Evolutionary conservation across 1,139 yeast genomes (phyloP).

Genomic region (Diutina catenulata): DNA sequence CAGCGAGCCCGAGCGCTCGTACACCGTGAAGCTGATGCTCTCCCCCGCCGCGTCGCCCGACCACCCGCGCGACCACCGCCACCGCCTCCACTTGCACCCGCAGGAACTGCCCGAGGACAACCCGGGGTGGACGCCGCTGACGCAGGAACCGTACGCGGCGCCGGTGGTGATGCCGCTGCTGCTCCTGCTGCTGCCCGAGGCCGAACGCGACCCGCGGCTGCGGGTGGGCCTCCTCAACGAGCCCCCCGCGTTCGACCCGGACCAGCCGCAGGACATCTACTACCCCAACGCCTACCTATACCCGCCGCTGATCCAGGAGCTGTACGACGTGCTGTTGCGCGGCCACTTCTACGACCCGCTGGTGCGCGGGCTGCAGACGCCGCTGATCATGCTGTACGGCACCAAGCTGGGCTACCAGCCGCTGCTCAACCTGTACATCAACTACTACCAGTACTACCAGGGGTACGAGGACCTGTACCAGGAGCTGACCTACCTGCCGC

Average conservation of each 20-base stretch:
- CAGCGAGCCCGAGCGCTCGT: no score
- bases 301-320: slow-evolving; percentile 2
- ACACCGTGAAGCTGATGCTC: no score
- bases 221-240: background rate
- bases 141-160: background rate
- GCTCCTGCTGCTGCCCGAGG: no score
- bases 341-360: background rate
- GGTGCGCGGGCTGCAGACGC: background rate
- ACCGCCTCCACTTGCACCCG: background rate
- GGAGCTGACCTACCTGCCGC: slow-evolving; percentile 1
- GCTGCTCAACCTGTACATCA: background rate
- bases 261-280: background rate
- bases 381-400: background rate
- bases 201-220: no score
- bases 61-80: background rate
- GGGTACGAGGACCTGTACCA: background rate
- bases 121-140: background rate
- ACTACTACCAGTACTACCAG: slow-evolving; percentile 2
- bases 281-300: background rate
- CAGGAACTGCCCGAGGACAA: background rate
- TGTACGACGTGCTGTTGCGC: background rate
- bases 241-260: slow-evolving; percentile 1
- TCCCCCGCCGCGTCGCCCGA: no score
- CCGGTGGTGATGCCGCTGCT: no score
- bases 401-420: slow-evolving; percentile 5